Base-by-base conservation (phyloP, 1,284 basidiomycete genomes). In the Tilletiopsis washingtonensis region DNA sequence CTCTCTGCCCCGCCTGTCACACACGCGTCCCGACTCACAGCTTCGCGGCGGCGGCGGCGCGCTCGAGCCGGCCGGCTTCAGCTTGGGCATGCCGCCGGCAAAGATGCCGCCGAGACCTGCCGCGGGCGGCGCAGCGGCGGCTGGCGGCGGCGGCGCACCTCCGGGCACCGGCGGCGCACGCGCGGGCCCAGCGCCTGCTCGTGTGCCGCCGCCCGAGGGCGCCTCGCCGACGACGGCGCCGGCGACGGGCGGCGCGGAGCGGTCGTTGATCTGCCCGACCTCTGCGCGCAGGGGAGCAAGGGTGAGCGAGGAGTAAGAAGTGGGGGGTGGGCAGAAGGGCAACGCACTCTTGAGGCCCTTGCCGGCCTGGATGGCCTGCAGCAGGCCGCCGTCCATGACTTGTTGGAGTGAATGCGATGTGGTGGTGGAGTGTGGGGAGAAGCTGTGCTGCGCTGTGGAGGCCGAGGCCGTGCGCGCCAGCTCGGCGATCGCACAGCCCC, bases 71-170 rank as follows among this genome's bases (percentile, higher is more conserved):
- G 51, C 43, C 3, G 58, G 57, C 75, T 84, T 91, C 59, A 93
- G 71, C 69, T 87, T 90, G 2, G 90, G 90, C 77, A 91, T 84
- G 1, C 90, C 90, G 20, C 86, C 88, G 38, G 90, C 88, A 70
- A 93, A 91, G 7, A 93, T 74, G 6, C 82, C 84, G 25, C 83
- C 90, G 4, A 91, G 76, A 68, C 90, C 88, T n/a, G n/a, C n/a
- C 2, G 48, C 14, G 20, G 60, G 55, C 3, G 53, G 49, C 7
- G 48, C 51, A 4, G 47, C 45, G 2, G 55, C 34, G 2, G 49
- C 47, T 17, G 56, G 47, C 7, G 23, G 20, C 0, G 39, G 24
- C 11, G 44, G 44, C 2, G 51, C 48, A n/a, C 47, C 34, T 25
- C 53, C 42, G 9, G 55, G 53, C n/a, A 54, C 40, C 2, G 52